Conservation (phyloP, 2,329 filamentous ascomycete genomes). For the Sclerotinia borealis region DNA sequence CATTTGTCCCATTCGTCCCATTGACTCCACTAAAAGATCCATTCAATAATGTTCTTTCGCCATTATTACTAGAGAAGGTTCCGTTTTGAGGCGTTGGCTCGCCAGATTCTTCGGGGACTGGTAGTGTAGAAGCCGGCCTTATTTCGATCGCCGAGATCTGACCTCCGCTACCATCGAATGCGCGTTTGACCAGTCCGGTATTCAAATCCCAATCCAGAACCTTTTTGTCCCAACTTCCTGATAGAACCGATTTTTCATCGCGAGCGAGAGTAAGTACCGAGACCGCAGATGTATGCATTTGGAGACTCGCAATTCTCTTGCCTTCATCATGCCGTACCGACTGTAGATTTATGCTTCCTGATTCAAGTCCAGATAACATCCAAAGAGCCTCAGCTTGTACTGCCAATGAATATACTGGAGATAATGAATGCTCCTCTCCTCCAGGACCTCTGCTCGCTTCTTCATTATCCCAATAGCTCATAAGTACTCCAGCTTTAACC, state of each 20-base stretch:
- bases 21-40: conserved; percentile 41
- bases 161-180: conserved; percentile 69
- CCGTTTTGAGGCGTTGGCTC: conserved; percentile 54
- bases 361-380: conserved; percentile 85
- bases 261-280: conserved; percentile 76
- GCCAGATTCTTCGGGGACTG: conserved; percentile 66
- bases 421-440: conserved; percentile 58
- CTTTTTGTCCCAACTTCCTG: conserved; percentile 94
- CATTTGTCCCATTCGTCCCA: conserved; percentile 33
- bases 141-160: conserved; percentile 88
- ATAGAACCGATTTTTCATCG: conserved; percentile 82
- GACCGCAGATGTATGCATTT: conserved; percentile 84
- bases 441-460: conserved; percentile 47
- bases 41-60: conserved; percentile 49
- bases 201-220: conserved; percentile 95
- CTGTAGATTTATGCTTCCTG: conserved; percentile 87
- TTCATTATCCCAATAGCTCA: conserved; percentile 99
- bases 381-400: conserved; percentile 86
- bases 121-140: conserved; percentile 67
- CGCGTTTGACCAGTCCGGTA: conserved; percentile 68
- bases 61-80: conserved; percentile 73
- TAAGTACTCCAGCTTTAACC: conserved; percentile 84
- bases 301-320: conserved; percentile 74
- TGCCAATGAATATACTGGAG: conserved; percentile 89
- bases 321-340: conserved; percentile 93